Percentiles rank a stretch among this genome's conserved stretches.
phyloP scores from a whole-genome alignment of 1,139 yeast species.

The Pneumocystis wakefieldiae region DNA sequence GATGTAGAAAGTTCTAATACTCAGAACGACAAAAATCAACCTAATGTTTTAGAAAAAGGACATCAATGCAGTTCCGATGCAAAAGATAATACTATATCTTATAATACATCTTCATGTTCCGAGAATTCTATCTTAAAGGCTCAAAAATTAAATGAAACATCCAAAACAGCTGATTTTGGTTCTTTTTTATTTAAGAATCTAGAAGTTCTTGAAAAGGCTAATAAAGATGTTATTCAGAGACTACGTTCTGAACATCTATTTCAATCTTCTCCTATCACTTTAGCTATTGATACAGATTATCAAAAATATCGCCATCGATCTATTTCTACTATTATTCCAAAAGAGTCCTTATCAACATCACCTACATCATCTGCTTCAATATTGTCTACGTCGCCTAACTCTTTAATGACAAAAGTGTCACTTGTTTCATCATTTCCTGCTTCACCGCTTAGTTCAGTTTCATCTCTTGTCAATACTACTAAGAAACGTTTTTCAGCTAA shows the following conservation, averaged over 20 bases:
- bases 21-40: slow-evolving; percentile 1
- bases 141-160: slow-evolving; percentile 47
- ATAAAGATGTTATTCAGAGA: slow-evolving; percentile 78
- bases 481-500: background rate
- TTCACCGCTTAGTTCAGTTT: slow-evolving; percentile 11
- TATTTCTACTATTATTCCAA: slow-evolving; percentile 10
- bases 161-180: slow-evolving; percentile 60
- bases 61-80: background rate
- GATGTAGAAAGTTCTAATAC: slow-evolving; percentile 5
- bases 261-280: slow-evolving; percentile 2
- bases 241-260: slow-evolving; percentile 58
- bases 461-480: background rate
- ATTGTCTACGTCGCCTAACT: slow-evolving; percentile 12
- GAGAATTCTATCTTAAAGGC: slow-evolving; percentile 48
- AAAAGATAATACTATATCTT: slow-evolving; percentile 21
- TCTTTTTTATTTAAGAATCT: slow-evolving; percentile 80
- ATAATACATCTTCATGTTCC: slow-evolving; percentile 41
- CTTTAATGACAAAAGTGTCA: slow-evolving; percentile 12
- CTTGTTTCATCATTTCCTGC: slow-evolving; percentile 10
- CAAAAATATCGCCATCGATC: slow-evolving; percentile 14
- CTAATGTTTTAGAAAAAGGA: background rate
- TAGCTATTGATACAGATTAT: slow-evolving; percentile 1
- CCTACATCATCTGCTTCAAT: slow-evolving; percentile 12
- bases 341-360: background rate
- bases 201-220: slow-evolving; percentile 82